Percentiles rank a stretch among this genome's conserved stretches.
Evolutionary conservation across 495 filamentous ascomycete genomes (phyloP).

Genomic region (Talaromyces ruber): DNA sequence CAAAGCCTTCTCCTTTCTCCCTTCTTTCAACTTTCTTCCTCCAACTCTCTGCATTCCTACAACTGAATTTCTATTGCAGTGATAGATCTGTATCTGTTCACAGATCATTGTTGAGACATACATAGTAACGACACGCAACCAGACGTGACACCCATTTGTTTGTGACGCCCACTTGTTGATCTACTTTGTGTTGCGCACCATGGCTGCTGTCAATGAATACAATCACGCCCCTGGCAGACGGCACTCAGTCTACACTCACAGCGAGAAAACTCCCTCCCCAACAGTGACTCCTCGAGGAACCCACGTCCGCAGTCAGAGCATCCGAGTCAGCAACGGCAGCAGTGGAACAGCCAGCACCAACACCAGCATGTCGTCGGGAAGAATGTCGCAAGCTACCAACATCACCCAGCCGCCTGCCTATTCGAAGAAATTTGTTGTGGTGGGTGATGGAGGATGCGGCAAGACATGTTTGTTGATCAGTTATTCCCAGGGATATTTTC

Average conservation of each 20-base stretch:
- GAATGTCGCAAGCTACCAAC: constrained; percentile 68
- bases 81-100: constrained; percentile 6
- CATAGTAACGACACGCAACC: not conserved
- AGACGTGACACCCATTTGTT: constrained; percentile 1
- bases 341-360: constrained; percentile 79
- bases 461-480: constrained; percentile 98
- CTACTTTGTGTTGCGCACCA: constrained; percentile 13
- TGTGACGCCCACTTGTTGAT: too few species aligned
- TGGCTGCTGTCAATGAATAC: constrained; percentile 35
- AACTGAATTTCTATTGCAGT: not conserved
- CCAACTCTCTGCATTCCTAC: constrained; percentile 7
- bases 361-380: constrained; percentile 54
- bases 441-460: constrained; percentile 94
- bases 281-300: constrained; percentile 39
- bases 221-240: constrained; percentile 42
- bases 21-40: not conserved
- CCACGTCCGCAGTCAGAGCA: constrained; percentile 50
- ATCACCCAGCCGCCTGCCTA: constrained; percentile 84
- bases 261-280: constrained; percentile 32
- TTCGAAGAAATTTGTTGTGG: constrained; percentile 98
- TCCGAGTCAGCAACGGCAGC: constrained; percentile 56
- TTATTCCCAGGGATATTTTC: constrained; percentile 96
- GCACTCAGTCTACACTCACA: constrained; percentile 28
- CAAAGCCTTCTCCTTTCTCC: constrained; percentile 3
- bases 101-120: constrained; percentile 4